Percentiles rank a stretch among this genome's conserved stretches.
Evolutionary conservation across 192 early-diverging fungal species (phyloP).

Genomic region (Backusella tuberculispora): DNA sequence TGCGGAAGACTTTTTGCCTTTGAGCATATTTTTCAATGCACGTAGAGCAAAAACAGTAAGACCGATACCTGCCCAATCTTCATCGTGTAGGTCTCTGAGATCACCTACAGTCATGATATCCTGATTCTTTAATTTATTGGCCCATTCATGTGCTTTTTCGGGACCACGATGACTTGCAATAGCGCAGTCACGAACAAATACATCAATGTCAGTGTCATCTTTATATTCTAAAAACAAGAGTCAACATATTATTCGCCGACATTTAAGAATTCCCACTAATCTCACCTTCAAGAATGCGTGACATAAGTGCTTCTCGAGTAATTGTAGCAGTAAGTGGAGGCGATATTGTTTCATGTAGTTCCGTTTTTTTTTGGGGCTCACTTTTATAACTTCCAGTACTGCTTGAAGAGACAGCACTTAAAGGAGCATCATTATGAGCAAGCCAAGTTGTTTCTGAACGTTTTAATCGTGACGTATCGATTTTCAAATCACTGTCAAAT

Average conservation of each 20-base stretch:
- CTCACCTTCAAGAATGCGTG: slow-evolving; percentile 43
- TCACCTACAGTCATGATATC: slow-evolving; percentile 85
- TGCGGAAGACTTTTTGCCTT: slow-evolving; percentile 45
- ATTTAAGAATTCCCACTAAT: not conserved
- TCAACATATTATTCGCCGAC: not conserved
- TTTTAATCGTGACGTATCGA: slow-evolving; percentile 7
- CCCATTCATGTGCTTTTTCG: slow-evolving; percentile 80
- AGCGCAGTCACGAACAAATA: slow-evolving; percentile 72
- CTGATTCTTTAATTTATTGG: slow-evolving; percentile 68
- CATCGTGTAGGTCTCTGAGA: slow-evolving; percentile 70
- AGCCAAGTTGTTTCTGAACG: slow-evolving; percentile 9
- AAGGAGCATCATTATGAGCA: not conserved
- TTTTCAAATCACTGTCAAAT: not conserved
- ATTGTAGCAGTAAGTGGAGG: not conserved
- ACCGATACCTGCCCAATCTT: slow-evolving; percentile 72
- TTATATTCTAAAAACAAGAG: slow-evolving; percentile 38
- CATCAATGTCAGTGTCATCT: slow-evolving; percentile 68
- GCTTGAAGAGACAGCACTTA: not conserved
- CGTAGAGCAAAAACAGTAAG: slow-evolving; percentile 60
- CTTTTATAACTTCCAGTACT: slow-evolving; percentile 15
- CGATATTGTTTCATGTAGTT: not conserved
- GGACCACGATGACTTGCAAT: slow-evolving; percentile 62
- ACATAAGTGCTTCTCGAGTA: slow-evolving; percentile 33
- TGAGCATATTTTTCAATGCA: slow-evolving; percentile 57
- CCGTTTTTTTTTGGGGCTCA: not conserved